Conservation (phyloP, 208 protist species). For the Trypanosoma caninum region DNA sequence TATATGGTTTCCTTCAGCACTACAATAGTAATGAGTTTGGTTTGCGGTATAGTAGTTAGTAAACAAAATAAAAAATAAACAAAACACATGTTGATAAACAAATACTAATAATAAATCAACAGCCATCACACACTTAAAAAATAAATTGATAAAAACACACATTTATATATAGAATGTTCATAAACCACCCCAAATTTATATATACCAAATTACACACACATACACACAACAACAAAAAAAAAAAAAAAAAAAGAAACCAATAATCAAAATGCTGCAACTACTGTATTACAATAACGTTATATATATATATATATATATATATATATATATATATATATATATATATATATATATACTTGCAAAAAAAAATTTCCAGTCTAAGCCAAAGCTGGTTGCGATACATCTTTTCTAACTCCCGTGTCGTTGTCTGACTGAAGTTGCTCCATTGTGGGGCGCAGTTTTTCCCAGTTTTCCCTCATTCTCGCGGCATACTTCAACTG, state of each 20-base stretch:
- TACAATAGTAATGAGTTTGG: no score
- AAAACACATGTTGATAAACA: background rate
- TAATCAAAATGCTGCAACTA: no score
- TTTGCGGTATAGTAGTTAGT: no score
- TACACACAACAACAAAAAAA: background rate
- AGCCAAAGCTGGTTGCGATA: background rate
- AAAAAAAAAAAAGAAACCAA: constrained; percentile 17
- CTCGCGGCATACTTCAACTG: constrained; percentile 70
- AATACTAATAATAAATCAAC: background rate
- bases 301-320: no score
- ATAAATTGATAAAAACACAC: no score
- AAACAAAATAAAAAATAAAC: background rate
- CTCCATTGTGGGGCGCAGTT: constrained; percentile 44
- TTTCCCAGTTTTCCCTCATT: constrained; percentile 72
- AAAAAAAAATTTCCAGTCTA: no score
- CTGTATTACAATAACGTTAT: no score
- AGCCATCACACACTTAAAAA: no score
- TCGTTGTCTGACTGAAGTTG: constrained; percentile 21
- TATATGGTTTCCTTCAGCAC: no score
- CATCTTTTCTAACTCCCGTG: background rate
- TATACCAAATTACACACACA: background rate
- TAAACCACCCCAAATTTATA: no score
- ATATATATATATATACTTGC: constrained; percentile 1
- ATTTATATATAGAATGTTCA: no score
- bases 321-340: background rate